phyloP scores from a whole-genome alignment of 148 eudicot genomes.

The Vaccinium corymbosum region DNA sequence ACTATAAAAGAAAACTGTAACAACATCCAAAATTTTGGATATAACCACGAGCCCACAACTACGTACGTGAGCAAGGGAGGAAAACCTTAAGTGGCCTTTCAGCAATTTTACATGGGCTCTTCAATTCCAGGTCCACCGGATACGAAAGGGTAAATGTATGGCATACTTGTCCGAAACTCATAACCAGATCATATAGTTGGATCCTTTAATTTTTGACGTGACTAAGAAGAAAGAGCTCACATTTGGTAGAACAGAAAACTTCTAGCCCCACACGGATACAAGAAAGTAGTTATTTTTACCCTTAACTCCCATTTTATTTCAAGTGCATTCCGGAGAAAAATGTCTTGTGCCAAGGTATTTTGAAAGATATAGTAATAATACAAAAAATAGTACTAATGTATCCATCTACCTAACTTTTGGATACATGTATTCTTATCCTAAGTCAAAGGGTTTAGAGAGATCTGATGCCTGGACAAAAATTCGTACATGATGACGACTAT shows the following conservation, averaged over 20 bases:
- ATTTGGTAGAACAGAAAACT: not conserved
- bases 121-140: not conserved
- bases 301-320: not conserved
- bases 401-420: not conserved
- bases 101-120: not conserved
- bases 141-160: not conserved
- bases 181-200: not conserved
- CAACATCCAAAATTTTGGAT: not conserved
- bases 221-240: not conserved
- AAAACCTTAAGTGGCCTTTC: conserved; percentile 4
- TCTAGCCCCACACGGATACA: not conserved
- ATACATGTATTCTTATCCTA: not conserved
- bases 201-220: not conserved
- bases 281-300: not conserved
- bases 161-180: not conserved
- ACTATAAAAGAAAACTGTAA: not conserved
- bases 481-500: not conserved
- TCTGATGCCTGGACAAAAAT: not conserved
- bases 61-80: not conserved
- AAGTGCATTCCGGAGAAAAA: not conserved
- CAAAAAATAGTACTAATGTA: not conserved
- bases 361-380: not conserved
- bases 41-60: not conserved
- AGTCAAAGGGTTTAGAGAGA: too few relatives aligned
- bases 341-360: not conserved